Evolutionary conservation across 169 alveolate species (phyloP), one percentile per base, ranked within the genome.

Genomic region (Plasmodium inui): DNA sequence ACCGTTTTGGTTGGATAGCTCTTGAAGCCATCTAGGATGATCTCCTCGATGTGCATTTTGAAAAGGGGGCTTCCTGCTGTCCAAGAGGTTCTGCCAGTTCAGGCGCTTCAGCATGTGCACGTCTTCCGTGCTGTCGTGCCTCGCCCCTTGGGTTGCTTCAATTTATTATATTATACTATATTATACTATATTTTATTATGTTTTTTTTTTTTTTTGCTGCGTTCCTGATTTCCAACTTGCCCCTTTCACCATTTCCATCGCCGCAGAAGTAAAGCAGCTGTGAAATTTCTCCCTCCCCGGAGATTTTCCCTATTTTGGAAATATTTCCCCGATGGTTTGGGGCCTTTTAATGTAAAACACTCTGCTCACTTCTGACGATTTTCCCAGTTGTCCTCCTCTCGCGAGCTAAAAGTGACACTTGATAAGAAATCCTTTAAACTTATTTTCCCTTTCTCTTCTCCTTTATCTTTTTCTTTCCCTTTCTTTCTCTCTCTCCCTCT

Each of bases 11-110:
- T 90, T n/a, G 99, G 98, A 93, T 98, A 98, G 74, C 99, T 98
- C 96, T 99, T 99, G 95, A 99, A 99, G 37, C 99, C 99, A 53
- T 99, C 99, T 10, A 99, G 92, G 32, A 98, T 97, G 82, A 99
- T 98, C 94, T 98, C 99, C 53, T 97, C 99, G 78, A 99, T 98
- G 94, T 98, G 96, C 99, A 99, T 99, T 92, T 92, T 93, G 41
- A 55, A 50, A 19, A 2, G 19, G n/a, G 41, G 30, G 76, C 30
- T 22, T 28, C 30, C 0, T 67, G 10, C 28, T 22, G 14, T 10
- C 22, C 76, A 50, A 50, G 22, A 22, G 19, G 22, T 50, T 50
- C 10, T 3, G 12, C 4, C 22, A 8, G 61, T 12, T 50, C 61
- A 12, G 61, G 61, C 19, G 61, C 0, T 37, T 4, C 44, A 37